Conservation (phyloP, 495 filamentous ascomycete species). For the Penicillium tannophilum region DNA sequence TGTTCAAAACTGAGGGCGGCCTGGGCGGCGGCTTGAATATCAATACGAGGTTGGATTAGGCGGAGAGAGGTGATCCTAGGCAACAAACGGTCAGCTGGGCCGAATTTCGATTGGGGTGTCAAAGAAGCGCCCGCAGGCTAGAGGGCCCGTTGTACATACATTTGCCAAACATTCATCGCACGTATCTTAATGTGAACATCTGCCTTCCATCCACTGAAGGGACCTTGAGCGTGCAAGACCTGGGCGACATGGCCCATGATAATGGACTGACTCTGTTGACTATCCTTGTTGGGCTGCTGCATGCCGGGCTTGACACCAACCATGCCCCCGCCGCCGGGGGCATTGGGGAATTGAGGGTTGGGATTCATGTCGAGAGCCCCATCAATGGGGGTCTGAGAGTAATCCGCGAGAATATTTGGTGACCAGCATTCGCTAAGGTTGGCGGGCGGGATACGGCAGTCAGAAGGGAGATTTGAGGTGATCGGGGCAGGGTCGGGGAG, state of each 20-base stretch:
- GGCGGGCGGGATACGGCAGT: neutral
- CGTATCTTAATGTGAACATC: constrained; percentile 44
- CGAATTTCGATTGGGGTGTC: constrained; percentile 1
- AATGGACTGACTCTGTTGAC: constrained; percentile 35
- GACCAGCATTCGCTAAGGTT: constrained; percentile 47
- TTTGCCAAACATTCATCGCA: constrained; percentile 47
- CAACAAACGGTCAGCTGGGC: neutral
- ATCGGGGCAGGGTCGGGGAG: constrained; percentile 9
- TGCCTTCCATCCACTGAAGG: constrained; percentile 49
- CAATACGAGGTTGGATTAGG: constrained; percentile 52
- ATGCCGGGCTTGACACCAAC: constrained; percentile 42
- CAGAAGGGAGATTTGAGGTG: constrained; percentile 11
- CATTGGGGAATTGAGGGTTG: constrained; percentile 45
- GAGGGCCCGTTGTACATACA: constrained; percentile 29
- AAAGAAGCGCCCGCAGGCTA: neutral
- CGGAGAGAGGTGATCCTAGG: constrained; percentile 52
- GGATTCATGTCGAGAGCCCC: constrained; percentile 55
- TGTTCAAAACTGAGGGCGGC: constrained; percentile 52
- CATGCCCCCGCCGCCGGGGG: constrained; percentile 39
- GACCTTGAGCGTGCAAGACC: constrained; percentile 39
- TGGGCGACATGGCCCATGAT: constrained; percentile 42
- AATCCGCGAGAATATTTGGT: constrained; percentile 39
- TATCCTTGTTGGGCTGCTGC: constrained; percentile 38
- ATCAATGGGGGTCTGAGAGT: constrained; percentile 43
- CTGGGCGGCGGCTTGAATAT: constrained; percentile 39